These are phyloP conservation scores for Murraya paniculata DNA, from an alignment of 345 rosid species.

Conservation along the genomic window DNA sequence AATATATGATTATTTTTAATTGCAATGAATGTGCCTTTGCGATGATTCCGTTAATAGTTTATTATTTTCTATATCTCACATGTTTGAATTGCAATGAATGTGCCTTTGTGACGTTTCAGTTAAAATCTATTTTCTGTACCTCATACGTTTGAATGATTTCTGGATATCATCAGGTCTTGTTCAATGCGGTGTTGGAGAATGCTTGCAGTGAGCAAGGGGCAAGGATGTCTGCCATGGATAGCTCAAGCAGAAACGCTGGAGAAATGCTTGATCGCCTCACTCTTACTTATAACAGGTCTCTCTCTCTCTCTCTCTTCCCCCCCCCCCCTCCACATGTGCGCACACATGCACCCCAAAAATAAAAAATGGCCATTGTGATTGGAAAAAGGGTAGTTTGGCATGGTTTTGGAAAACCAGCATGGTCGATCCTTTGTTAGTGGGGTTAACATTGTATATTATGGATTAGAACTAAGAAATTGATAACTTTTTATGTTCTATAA, in stretches of 20 bases:
- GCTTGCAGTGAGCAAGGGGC: conserved; percentile 85
- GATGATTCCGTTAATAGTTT: not conserved
- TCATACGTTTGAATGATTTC: not conserved
- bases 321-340: not conserved
- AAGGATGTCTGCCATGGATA: conserved; percentile 96
- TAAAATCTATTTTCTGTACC: not conserved
- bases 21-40: not conserved
- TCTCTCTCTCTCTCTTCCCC: conserved; percentile 14
- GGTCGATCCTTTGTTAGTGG: not conserved
- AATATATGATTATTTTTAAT: not conserved
- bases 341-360: not conserved
- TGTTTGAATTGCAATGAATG: not conserved
- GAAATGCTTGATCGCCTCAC: conserved; percentile 96
- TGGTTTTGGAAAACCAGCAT: not conserved
- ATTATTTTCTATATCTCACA: not conserved
- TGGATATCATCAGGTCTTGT: conserved; percentile 50
- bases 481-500: not conserved
- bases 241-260: conserved; percentile 98
- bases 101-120: not conserved
- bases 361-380: not conserved
- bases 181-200: conserved; percentile 94
- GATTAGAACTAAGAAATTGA: not conserved
- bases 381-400: not conserved
- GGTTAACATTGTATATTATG: conserved; percentile 1
- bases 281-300: conserved; percentile 73